A percentile compares a stretch with the other conserved stretches of the same genome.
Evolutionary conservation across 2,329 filamentous ascomycete species (phyloP).

Genomic region (Trichoderma sp.): DNA sequence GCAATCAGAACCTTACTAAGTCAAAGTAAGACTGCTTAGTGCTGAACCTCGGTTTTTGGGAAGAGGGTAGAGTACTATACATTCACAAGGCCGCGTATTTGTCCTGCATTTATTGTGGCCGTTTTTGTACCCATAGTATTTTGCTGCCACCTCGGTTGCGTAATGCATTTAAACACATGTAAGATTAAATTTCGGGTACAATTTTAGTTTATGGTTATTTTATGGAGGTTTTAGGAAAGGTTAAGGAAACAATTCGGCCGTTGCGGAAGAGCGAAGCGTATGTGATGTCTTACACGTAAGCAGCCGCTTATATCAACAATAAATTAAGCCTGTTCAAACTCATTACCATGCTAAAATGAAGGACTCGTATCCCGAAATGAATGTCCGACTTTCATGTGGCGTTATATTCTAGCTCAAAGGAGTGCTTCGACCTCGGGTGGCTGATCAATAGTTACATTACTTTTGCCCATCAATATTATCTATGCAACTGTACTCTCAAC

Average conservation of each 20-base stretch:
- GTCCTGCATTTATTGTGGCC: not conserved
- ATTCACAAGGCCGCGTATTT: not conserved
- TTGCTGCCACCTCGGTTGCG: not conserved
- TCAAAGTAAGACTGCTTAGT: not conserved
- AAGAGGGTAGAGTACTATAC: not conserved
- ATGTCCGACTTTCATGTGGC: not conserved
- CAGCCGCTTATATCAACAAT: not conserved
- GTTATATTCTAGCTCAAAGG: not conserved
- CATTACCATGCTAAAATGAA: not conserved
- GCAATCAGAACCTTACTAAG: not conserved
- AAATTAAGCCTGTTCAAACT: not conserved
- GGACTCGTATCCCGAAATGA: not conserved
- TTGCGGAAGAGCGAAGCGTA: not conserved
- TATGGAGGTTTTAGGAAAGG: not conserved
- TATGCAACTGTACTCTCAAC: not conserved
- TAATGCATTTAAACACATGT: not conserved
- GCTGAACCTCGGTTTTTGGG: not conserved
- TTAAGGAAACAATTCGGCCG: not conserved
- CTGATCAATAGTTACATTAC: not conserved
- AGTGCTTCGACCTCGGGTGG: not conserved
- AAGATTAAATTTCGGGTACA: not conserved
- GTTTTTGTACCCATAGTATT: not conserved
- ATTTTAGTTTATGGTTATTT: not conserved
- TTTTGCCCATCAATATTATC: not conserved
- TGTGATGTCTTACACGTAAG: not conserved